These are phyloP conservation scores for Pinus tabuliformis DNA, from an alignment of 75 land plant species.

Conservation along the genomic window DNA sequence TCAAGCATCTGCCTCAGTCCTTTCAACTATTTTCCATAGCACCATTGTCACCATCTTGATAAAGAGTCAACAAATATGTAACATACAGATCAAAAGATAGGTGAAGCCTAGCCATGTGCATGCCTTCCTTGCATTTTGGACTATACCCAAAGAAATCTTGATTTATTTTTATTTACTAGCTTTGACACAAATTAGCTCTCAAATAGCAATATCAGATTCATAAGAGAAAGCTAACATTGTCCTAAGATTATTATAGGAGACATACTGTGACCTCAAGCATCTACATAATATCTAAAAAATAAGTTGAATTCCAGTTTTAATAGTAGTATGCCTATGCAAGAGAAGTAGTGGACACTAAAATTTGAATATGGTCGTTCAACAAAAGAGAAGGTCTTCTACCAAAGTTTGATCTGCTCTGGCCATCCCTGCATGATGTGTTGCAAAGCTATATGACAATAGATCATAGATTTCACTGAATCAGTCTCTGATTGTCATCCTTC, in stretches of 20 bases:
- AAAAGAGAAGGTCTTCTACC: conserved; percentile 76
- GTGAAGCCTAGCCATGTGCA: conserved; percentile 89
- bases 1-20: conserved; percentile 84
- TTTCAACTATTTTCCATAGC: conserved; percentile 55
- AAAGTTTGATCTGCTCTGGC: conserved; percentile 70
- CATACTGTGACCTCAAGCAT: conserved; percentile 98
- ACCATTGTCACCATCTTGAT: conserved; percentile 30
- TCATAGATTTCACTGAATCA: conserved; percentile 81
- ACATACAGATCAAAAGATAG: conserved; percentile 86
- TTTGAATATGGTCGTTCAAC: conserved; percentile 83
- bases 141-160: conserved; percentile 91
- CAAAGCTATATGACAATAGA: conserved; percentile 93
- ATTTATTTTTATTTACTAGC: conserved; percentile 30
- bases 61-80: conserved; percentile 62
- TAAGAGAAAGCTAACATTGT: conserved; percentile 10
- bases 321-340: conserved; percentile 97
- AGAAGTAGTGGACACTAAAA: conserved; percentile 79
- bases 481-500: conserved; percentile 43
- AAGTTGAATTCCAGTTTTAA: conserved; percentile 94
- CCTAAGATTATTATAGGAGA: conserved; percentile 86
- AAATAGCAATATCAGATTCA: too few species aligned
- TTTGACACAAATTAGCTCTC: too few species aligned
- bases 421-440: conserved; percentile 94
- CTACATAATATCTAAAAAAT: conserved; percentile 98
- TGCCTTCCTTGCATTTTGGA: conserved; percentile 94